phyloP scores from a whole-genome alignment of 2,329 filamentous ascomycete genomes.

The Colletotrichum nymphaeae region DNA sequence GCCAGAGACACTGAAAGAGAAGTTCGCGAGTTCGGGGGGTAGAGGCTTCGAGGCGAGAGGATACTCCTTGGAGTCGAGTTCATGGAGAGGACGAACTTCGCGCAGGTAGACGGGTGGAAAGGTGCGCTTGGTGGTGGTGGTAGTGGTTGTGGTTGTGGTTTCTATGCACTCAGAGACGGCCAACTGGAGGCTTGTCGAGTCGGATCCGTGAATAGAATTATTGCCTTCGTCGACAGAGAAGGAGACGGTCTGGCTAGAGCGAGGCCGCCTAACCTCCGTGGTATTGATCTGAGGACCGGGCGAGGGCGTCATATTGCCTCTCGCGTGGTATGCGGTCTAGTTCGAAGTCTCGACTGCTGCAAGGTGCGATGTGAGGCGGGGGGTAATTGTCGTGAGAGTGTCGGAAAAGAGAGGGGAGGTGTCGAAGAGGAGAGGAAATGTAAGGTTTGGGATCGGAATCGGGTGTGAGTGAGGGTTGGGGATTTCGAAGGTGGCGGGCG shows the following conservation, averaged over 20 bases:
- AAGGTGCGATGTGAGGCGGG: background rate
- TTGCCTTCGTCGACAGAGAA: conserved; percentile 57
- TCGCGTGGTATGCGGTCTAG: conserved; percentile 3
- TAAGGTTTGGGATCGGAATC: conserved; percentile 6
- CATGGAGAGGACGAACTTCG: conserved; percentile 75
- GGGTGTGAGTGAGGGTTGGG: conserved; percentile 28
- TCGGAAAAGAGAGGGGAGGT: conserved; percentile 3
- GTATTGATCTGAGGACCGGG: conserved; percentile 41
- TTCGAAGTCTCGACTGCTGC: background rate
- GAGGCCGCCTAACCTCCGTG: conserved; percentile 44
- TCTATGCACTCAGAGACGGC: conserved; percentile 74
- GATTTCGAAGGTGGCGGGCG: conserved; percentile 31
- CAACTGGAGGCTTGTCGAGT: conserved; percentile 58
- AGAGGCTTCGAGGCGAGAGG: conserved; percentile 87
- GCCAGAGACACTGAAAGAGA: conserved; percentile 77
- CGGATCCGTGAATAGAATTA: conserved; percentile 45
- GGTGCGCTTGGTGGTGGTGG: conserved; percentile 85
- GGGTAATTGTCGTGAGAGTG: background rate
- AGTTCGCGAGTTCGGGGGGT: conserved; percentile 80
- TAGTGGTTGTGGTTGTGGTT: conserved; percentile 85
- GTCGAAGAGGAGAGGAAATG: background rate
- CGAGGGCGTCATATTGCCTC: conserved; percentile 50
- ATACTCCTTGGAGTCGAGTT: conserved; percentile 89
- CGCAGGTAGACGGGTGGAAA: conserved; percentile 88
- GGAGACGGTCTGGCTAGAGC: conserved; percentile 56